Base-by-base conservation (phyloP, 345 rosid species). In the Gossypium australe region DNA sequence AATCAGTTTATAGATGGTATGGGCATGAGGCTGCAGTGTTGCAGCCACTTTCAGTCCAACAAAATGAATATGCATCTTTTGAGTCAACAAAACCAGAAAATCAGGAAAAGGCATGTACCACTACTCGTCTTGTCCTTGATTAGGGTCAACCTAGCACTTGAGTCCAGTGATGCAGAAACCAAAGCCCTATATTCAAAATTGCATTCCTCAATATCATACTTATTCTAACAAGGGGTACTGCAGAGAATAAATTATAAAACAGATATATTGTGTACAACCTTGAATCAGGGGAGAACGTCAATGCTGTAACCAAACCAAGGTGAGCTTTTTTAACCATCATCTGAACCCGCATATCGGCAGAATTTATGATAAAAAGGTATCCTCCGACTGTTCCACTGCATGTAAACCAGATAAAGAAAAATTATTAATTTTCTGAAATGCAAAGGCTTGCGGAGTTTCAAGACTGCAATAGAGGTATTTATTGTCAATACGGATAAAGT, bases 141-240 rank as follows among this genome's bases (percentile, higher is more conserved):
- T 57, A 77, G 59, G 0, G 94, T 96, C 76, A 93, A 84, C 76
- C 97, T 88, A 64, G 86, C 99, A 81, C 98, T 96, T 5, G 97
- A 92, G 84, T 92, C 99, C 84, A 96, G 77, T 56, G 97, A 96
- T 73, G 87, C 92, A 18, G 97, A 93, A 59, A 89, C 78, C 82
- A 93, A 74, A 53, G 92, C 87, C 94, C 99, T 93, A 82, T 63
- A 82, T 73, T 74, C 63, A 67, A 55, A 65, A 57, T 62, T 41
- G 38, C 53, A 73, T 69, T 17, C 67, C 62, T 78, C 74, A 79
- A 18, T 9, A n/a, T 47, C 51, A 24, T 34, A 24, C 47, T 41
- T 47, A 52, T 70, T 51, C 57, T 57, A 45, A 17, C 13, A 77
- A 44, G 63, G 65, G 3, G 68, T 25, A 24, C 45, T 3, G 38